Percentiles rank a stretch among this genome's conserved stretches.
These are phyloP conservation scores for Diplodia seriata DNA, from an alignment of 2,329 filamentous ascomycete species.

Conservation along the genomic window DNA sequence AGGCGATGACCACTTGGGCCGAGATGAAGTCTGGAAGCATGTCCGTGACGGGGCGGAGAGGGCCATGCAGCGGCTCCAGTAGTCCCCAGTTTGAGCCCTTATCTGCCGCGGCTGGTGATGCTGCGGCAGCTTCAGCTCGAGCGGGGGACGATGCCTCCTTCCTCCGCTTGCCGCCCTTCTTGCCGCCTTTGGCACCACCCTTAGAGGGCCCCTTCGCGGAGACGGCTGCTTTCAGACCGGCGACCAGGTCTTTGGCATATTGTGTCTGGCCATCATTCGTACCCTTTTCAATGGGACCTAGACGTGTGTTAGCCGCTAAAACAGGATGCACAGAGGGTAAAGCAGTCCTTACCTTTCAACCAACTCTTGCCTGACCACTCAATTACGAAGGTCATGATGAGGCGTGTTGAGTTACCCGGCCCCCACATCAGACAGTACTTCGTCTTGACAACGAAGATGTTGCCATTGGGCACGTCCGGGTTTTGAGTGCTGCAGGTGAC, in stretches of 20 bases:
- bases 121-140: conserved; percentile 38
- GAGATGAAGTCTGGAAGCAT: conserved; percentile 74
- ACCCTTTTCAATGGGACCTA: conserved; percentile 94
- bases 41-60: conserved; percentile 73
- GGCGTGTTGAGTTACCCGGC: conserved; percentile 80
- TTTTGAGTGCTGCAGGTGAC: conserved; percentile 86
- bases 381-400: conserved; percentile 87
- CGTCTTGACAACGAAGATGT: conserved; percentile 89
- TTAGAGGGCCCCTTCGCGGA: conserved; percentile 66
- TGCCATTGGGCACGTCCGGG: conserved; percentile 93
- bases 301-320: conserved; percentile 18
- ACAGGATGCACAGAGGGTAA: conserved; percentile 29
- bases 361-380: conserved; percentile 99
- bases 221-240: conserved; percentile 75
- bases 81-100: conserved; percentile 69
- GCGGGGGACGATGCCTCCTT: conserved; percentile 53
- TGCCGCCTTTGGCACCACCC: conserved; percentile 56
- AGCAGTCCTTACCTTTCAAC: conserved; percentile 74
- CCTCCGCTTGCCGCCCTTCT: conserved; percentile 63
- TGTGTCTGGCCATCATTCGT: conserved; percentile 86
- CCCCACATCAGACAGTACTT: conserved; percentile 95
- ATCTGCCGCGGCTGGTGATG: conserved; percentile 35
- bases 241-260: conserved; percentile 82
- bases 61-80: conserved; percentile 76
- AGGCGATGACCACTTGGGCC: conserved; percentile 76